A percentile compares a stretch with the other conserved stretches of the same genome.
These are phyloP conservation scores for Aethionema arabicum DNA, from an alignment of 345 rosid genomes.

Conservation along the genomic window DNA sequence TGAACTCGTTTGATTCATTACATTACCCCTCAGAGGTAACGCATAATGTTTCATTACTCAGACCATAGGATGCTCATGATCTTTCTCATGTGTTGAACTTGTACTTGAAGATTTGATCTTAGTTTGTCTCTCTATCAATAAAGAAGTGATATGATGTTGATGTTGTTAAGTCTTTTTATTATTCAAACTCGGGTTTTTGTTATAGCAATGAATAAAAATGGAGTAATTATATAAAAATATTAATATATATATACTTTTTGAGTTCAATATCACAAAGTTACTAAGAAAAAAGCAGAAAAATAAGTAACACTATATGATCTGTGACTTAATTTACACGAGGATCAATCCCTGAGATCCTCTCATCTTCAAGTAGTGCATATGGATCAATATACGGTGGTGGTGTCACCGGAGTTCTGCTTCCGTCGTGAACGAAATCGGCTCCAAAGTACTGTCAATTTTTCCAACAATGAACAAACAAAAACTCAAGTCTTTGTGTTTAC, in stretches of 20 bases:
- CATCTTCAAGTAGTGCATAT: constrained; percentile 70
- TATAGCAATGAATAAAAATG: background rate
- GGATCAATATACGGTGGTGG: constrained; percentile 68
- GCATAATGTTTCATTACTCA: background rate
- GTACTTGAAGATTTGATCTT: constrained; percentile 15
- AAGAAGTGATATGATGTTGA: constrained; percentile 27
- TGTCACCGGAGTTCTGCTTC: constrained; percentile 38
- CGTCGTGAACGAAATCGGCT: constrained; percentile 68
- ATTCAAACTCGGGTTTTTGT: constrained; percentile 3
- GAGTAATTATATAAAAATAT: too few species aligned
- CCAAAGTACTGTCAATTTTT: constrained; percentile 66
- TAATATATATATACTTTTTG: too few species aligned
- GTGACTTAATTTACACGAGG: constrained; percentile 49
- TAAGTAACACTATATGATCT: too few species aligned
- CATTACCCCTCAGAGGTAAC: constrained; percentile 26
- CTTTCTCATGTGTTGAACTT: constrained; percentile 3
- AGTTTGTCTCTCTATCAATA: constrained; percentile 29
- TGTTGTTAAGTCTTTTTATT: constrained; percentile 25
- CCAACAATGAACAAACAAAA: constrained; percentile 3
- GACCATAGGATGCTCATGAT: background rate
- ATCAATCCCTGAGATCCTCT: constrained; percentile 67
- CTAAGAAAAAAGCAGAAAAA: too few species aligned
- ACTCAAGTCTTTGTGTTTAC: constrained; percentile 11
- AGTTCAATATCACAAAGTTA: too few species aligned
- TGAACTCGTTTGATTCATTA: constrained; percentile 57